A percentile compares a stretch with the other conserved stretches of the same genome.
These are phyloP conservation scores for Globisporangium nunn DNA, from an alignment of 352 stramenopile species.

Conservation along the genomic window DNA sequence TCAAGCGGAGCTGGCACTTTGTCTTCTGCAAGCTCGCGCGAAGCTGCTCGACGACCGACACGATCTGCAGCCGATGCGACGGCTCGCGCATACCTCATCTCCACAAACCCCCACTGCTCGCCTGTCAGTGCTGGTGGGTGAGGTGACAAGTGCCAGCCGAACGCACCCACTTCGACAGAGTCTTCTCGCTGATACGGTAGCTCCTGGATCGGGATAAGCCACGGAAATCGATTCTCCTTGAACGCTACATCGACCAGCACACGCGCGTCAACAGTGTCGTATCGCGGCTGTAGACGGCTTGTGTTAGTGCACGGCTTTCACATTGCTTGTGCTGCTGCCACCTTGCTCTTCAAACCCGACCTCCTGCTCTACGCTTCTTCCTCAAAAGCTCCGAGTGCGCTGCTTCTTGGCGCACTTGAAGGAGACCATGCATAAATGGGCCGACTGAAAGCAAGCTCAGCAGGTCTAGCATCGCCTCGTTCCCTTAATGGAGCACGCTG, in stretches of 20 bases:
- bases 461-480: background rate
- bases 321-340: background rate
- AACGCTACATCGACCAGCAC: background rate
- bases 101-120: background rate
- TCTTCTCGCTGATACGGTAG: background rate
- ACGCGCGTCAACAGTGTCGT: background rate
- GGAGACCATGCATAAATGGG: background rate
- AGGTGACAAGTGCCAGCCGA: background rate
- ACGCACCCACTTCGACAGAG: background rate
- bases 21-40: constrained; percentile 1
- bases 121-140: background rate
- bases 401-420: background rate
- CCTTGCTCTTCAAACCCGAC: background rate
- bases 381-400: background rate
- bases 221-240: background rate
- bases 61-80: background rate
- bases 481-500: constrained; percentile 1
- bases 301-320: background rate
- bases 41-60: constrained; percentile 5
- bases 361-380: background rate
- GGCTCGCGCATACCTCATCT: constrained; percentile 4
- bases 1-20: background rate
- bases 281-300: background rate
- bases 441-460: background rate
- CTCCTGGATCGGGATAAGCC: constrained; percentile 1